Evolutionary conservation across 78 protist species (phyloP), one percentile per base, ranked within the genome.

Genomic region (Diacronema lutheri): DNA sequence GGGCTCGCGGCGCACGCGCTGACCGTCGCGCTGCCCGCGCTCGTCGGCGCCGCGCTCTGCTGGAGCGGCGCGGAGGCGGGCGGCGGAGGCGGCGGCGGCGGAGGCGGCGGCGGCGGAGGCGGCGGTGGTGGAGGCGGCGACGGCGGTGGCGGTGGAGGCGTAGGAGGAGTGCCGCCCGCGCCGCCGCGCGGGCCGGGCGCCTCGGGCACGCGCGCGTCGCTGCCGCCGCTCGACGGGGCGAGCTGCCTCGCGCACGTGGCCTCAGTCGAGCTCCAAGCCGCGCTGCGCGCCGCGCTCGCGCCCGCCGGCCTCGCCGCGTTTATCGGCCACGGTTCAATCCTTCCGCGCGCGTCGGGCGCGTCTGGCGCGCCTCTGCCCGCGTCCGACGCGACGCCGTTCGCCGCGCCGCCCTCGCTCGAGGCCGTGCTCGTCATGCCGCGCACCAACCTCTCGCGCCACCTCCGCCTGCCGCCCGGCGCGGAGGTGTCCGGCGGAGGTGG

Each of bases 281-380:
- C 33, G 25, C 60, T 87, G 9, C 78, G 93, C 20, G 40, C 10
- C 20, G 31, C 25, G 68, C 68, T 91, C 20, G 10, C 23, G 5
- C 35, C 55, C 13, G 11, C 0, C 13, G 84, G 85, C 26, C 85
- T 91, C 11, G 78, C 64, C 55, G 91, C 91, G 41, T 92, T 92
- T 37, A 92, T 92, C 37, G 62, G 76, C 41, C 38, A 92, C 83
- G 94, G 94, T 11, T 55, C 90, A 85, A 58, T 88, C 9, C 61
- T 92, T 38, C 92, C 94, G 23, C 71, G 94, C 1, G 44, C 40
- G 25, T 0, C 60, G 25, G 94, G 94, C 0, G 92, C 46, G 44
- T 4, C 35, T 23, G 94, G 88, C 69, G 6, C 0, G 44, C 90
- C 94, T 4, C 1, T 92, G 81, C 21, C 14, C 31, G 33, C 19